These are phyloP conservation scores for Abrus pulchellus DNA, from an alignment of 306 rosid genomes.

Conservation along the genomic window DNA sequence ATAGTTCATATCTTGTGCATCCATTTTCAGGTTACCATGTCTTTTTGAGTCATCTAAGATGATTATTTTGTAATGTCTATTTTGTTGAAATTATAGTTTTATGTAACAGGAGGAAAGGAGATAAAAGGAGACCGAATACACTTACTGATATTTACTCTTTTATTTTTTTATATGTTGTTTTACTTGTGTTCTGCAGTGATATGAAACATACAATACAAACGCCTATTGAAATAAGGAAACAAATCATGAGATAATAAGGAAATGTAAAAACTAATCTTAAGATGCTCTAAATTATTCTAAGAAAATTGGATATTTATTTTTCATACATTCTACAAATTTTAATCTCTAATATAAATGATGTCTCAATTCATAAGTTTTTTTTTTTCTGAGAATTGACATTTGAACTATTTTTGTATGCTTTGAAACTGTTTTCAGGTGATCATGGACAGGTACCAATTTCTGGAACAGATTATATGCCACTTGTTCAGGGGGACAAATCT, in stretches of 20 bases:
- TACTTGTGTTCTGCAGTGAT: background rate
- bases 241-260: background rate
- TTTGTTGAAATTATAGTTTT: background rate
- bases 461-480: constrained; percentile 52
- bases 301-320: background rate
- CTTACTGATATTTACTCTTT: background rate
- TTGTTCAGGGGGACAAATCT: constrained; percentile 57
- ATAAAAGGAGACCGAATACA: background rate
- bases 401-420: constrained; percentile 44
- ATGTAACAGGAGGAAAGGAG: background rate
- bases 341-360: background rate
- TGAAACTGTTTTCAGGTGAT: constrained; percentile 54
- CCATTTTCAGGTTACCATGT: constrained; percentile 56
- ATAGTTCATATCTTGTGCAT: constrained; percentile 51
- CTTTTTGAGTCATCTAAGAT: background rate
- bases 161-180: background rate
- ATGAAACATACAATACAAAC: background rate
- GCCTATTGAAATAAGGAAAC: background rate
- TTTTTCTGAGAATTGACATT: constrained; percentile 44
- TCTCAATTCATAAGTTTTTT: constrained; percentile 36
- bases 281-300: constrained; percentile 1
- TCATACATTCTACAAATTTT: constrained; percentile 19
- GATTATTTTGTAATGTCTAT: background rate
- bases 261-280: background rate
- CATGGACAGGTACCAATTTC: constrained; percentile 58